phyloP scores from a whole-genome alignment of 441 rosid genomes.

The Adansonia grandidieri region DNA sequence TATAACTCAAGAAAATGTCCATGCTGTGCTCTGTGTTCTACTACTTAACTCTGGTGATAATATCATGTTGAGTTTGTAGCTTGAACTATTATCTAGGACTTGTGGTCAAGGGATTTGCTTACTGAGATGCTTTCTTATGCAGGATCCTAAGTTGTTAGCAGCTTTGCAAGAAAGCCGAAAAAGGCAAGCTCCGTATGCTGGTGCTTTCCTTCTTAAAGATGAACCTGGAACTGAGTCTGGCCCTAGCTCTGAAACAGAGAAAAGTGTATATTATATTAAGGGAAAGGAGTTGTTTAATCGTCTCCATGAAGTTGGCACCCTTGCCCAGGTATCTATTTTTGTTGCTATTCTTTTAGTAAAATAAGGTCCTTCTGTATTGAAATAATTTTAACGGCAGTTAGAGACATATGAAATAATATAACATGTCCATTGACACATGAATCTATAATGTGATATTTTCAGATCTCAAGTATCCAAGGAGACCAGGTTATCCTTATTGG shows the following conservation, averaged over 20 bases:
- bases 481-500: constrained; percentile 95
- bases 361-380: background rate
- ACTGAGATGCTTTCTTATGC: constrained; percentile 31
- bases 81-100: background rate
- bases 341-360: constrained; percentile 23
- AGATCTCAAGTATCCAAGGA: constrained; percentile 91
- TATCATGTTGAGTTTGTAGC: constrained; percentile 13
- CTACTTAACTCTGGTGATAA: background rate
- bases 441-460: constrained; percentile 33
- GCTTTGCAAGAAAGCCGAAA: constrained; percentile 90
- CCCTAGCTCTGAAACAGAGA: constrained; percentile 70
- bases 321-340: constrained; percentile 73
- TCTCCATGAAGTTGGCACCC: constrained; percentile 96
- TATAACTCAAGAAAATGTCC: constrained; percentile 5
- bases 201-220: constrained; percentile 96
- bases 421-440: constrained; percentile 16
- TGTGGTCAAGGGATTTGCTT: constrained; percentile 15
- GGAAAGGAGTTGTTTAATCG: constrained; percentile 85
- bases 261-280: constrained; percentile 64
- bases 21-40: background rate
- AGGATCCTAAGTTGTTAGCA: constrained; percentile 93
- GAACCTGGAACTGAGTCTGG: constrained; percentile 70
- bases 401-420: background rate
- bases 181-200: constrained; percentile 95
- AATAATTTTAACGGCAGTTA: background rate